A percentile compares a stretch with the other conserved stretches of the same genome.
These are phyloP conservation scores for Pseudogymnoascus sp. DNA, from an alignment of 2,329 filamentous ascomycete genomes.

Conservation along the genomic window DNA sequence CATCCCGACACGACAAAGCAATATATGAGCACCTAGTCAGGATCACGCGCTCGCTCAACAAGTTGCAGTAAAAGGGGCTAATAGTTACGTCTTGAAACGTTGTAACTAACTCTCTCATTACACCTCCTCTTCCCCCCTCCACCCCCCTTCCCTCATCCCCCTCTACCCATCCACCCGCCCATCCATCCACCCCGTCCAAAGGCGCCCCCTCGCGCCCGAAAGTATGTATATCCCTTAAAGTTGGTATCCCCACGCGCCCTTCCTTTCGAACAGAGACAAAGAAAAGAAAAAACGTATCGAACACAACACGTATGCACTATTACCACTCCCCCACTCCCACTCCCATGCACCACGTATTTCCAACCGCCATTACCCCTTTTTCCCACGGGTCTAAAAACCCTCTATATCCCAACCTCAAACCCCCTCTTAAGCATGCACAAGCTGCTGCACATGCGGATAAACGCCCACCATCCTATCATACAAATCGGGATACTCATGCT, in stretches of 20 bases:
- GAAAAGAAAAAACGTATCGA: neutral
- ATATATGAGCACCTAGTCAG: no score
- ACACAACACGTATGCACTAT: neutral
- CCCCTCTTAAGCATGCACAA: constrained; percentile 28
- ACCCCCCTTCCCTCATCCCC: no score
- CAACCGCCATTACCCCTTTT: neutral
- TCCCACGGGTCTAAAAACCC: neutral
- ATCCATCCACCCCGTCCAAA: neutral
- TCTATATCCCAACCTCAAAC: neutral
- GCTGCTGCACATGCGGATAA: constrained; percentile 75
- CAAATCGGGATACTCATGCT: constrained; percentile 71
- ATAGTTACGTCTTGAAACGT: no score
- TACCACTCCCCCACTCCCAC: neutral
- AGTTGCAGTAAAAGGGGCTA: no score
- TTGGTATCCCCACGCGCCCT: neutral
- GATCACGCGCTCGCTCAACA: no score
- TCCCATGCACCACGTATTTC: neutral
- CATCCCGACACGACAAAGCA: no score
- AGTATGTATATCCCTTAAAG: neutral
- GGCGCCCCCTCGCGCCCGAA: neutral
- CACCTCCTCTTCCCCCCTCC: no score
- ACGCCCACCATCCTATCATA: constrained; percentile 71
- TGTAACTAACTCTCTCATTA: neutral
- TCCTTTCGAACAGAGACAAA: neutral
- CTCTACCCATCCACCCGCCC: no score